Base-by-base conservation (phyloP, 2,329 filamentous ascomycete genomes). In the Calycina marina region DNA sequence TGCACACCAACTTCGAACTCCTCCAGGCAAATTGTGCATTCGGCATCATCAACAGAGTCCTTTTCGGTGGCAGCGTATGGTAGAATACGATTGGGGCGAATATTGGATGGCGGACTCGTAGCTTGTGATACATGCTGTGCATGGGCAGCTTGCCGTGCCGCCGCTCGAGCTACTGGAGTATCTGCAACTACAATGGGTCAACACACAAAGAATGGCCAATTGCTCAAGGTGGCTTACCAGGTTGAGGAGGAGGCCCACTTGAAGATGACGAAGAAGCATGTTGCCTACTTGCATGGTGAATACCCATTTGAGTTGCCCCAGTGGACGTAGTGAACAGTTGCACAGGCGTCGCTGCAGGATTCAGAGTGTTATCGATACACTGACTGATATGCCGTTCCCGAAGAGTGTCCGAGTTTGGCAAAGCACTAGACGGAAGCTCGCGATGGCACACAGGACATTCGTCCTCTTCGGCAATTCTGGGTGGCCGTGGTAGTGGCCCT, bases 371-470 rank as follows among this genome's bases (percentile, higher is more conserved):
- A 14, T 38, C 35, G 10, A 78, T 72, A 46, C 73, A 78, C 5
- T 53, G 50, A 17, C 58, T 62, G 36, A 78, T 72, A 43, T 78
- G 73, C 17, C 59, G 52, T 44, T 73, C 69, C 18, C 72, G 63
- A 9, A 67, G 56, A 3, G 52, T 42, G 45, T 76, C 69, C 35
- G 58, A 69, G 39, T 73, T 62, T 2, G 62, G 52, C 2, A 75
- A 57, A 4, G 51, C 53, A 12, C 61, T 59, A 2, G 70, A 65
- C 1, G 80, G 78, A 3, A 85, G 62, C 54, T 84, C 77, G 22
- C 62, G 57, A 47, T 81, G 78, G 45, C 81, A 88, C 27, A 86
- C 68, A 1, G 80, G 80, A 40, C 81, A 88, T 46, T 83, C 77
- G 49, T 86, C 80, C 48, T 85, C 80, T 50, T 86, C 81, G 4